Base-by-base conservation (phyloP, 108 stramenopile species). In the Nitzschia inconspicua region DNA sequence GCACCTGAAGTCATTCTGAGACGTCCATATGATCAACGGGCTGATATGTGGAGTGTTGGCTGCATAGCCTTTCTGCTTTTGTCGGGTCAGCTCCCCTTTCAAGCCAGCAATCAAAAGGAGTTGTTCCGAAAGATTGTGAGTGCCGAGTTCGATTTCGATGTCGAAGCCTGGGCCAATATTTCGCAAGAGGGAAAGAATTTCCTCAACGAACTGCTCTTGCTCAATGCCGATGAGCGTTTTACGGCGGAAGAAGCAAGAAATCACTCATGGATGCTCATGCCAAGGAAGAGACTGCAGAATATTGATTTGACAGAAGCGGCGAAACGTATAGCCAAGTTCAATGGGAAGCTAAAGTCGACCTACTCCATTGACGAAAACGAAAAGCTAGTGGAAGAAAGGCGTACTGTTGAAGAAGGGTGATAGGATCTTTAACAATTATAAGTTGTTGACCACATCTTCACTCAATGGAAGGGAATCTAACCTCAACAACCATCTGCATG, bases 41-140 rank as follows among this genome's bases (percentile, higher is more conserved):
- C 86, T 24, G 97, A 98, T 76, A 91, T 96, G 88, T 98, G 97
- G 97, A 84, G 84, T 46, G 65, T 85, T 11, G 97, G 97, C 28
- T 91, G 95, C 29, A 93, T 96, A 43, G 64, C 82, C 5, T 98
- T 85, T 66, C 78, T 95, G 13, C 64, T 98, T 3, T 62, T 98
- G 10, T 89, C 88, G 27, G 97, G 87, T 20, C 66, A 76, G 49
- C 56, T 80, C 4, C 87, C 87, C 9, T 89, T 89, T 70, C 61
- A 52, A 36, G 87, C 79, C 22, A 36, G 73, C 29, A 65, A 57
- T 10, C 83, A 89, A 57, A 75, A 65, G 44, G 80, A 84, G 57
- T 58, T 86, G 10, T 85, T 83, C 66, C 80, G 71, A 34, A 67
- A 65, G 19, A 84, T 85, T 48, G 75, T 80, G 14, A 53, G 53